Conservation (phyloP, 441 rosid genomes). For the Metrosideros polymorpha region DNA sequence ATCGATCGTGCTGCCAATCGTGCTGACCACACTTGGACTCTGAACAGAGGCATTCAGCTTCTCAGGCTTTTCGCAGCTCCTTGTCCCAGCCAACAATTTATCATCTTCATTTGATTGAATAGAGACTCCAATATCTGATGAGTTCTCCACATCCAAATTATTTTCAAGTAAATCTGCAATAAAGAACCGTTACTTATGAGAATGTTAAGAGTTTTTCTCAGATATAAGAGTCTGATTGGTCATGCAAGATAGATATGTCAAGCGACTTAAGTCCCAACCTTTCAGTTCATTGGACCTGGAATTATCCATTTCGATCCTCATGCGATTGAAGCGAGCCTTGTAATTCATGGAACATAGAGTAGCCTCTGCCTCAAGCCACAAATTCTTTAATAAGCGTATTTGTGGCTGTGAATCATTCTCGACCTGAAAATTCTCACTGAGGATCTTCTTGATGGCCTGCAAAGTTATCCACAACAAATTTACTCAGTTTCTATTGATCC, state of each 20-base stretch:
- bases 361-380: conserved; percentile 98
- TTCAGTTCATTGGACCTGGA: conserved; percentile 13
- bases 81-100: conserved; percentile 13
- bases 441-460: conserved; percentile 71
- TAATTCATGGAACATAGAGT: conserved; percentile 60
- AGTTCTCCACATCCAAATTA: conserved; percentile 16
- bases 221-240: not conserved
- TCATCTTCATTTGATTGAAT: conserved; percentile 8
- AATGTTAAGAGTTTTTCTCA: not conserved
- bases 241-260: not conserved
- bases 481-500: not conserved
- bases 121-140: conserved; percentile 6
- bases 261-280: conserved; percentile 26
- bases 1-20: conserved; percentile 25
- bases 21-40: conserved; percentile 11
- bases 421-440: conserved; percentile 45
- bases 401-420: conserved; percentile 46
- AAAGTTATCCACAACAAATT: conserved; percentile 10
- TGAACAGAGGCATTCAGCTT: conserved; percentile 7
- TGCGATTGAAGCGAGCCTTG: conserved; percentile 57
- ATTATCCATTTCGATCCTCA: conserved; percentile 48
- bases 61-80: not conserved
- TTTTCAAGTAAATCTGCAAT: conserved; percentile 21
- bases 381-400: conserved; percentile 64
- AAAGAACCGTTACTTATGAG: not conserved